Evolutionary conservation across 2,329 filamentous ascomycete species (phyloP), one percentile per base, ranked within the genome.

Genomic region (Annulohypoxylon truncatum): DNA sequence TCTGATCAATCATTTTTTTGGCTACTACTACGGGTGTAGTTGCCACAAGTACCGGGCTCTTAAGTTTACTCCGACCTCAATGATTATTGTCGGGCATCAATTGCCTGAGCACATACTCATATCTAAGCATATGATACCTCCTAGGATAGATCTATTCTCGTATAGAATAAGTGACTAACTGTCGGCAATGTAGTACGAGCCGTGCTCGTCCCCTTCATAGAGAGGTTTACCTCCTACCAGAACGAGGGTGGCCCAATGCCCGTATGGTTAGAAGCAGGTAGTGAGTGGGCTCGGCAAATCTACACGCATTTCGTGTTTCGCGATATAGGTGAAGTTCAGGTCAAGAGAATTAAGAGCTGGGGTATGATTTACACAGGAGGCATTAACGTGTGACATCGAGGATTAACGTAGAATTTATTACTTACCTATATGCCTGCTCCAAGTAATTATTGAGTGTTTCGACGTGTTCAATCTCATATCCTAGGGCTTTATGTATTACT

Each of bases 281-380:
- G 40, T 9, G 61, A 66, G 29, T 50, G 9, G 22, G 56, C 71
- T 15, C 55, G 64, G 20, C 56, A 59, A 29, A 18, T 70, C 24
- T 70, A 72, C 22, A 61, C 57, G 15, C 71, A 69, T 42, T 70
- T 66, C 15, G 69, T 64, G 10, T 71, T 72, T 31, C 44, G 64
- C 7, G 66, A 61, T 0, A 66, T 68, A 31, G 66, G 61, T 2
- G 48, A 53, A 10, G 24, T 67, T n/a, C 54, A 64, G n/a, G 46
- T 61, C 0, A 20, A 13, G 4, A 69, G 61, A 9, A 31, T 70
- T 10, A 66, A 61, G 38, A 64, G 57, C 12, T 70, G 66, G 66
- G 65, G 55, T 2, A 72, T 70, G 71, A 57, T 70, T 2, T 72
- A 70, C 38, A 71, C 66, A 10, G 67, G 67, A 12, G 53, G 47